Base-by-base conservation (phyloP, 306 rosid species). In the Psophocarpus tetragonolobus region DNA sequence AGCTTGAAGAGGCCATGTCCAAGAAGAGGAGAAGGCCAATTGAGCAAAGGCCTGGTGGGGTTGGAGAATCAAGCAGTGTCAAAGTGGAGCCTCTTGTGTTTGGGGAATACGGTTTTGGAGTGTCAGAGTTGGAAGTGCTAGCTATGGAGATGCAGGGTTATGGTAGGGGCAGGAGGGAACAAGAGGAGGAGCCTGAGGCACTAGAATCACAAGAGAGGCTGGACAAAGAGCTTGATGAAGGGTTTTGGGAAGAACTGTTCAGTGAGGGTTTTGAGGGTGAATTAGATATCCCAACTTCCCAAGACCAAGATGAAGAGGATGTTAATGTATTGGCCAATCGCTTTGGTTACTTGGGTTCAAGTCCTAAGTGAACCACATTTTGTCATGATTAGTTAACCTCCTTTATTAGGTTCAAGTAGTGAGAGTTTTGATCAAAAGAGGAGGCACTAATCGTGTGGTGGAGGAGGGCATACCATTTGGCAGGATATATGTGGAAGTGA, bases 111-210 rank as follows among this genome's bases (percentile, higher is more conserved):
- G 91, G 81, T 5, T 84, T 78, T 75, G 89, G 56, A 57, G 90
- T 83, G 32, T 88, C 98, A 8, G 99, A 95, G 86, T 82, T 95
- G 13, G 97, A 95, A 68, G 91, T 84, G 56, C 80, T 92, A 17
- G 99, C 97, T 3, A 70, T 91, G 88, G 99, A 95, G 85, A 95
- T 95, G 86, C 97, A 92, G 69, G 97, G 99, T 8, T 75, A 89
- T 6, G 90, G 96, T 62, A 84, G 77, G 80, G 86, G 80, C 14
- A 73, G 78, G 26, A 58, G 66, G 63, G 93, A 84, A 50, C 81
- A 44, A 2, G 91, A 83, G 32, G 88, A 82, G 23, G 85, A 26
- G 4, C 32, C 13, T n/a, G 91, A 84, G 32, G 76, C 21, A 36
- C 20, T 68, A 3, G 90, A 75, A 81, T 42, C 75, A 15, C 47